phyloP scores from a whole-genome alignment of 23 red algal genomes.

The Rhodosorus marinus region DNA sequence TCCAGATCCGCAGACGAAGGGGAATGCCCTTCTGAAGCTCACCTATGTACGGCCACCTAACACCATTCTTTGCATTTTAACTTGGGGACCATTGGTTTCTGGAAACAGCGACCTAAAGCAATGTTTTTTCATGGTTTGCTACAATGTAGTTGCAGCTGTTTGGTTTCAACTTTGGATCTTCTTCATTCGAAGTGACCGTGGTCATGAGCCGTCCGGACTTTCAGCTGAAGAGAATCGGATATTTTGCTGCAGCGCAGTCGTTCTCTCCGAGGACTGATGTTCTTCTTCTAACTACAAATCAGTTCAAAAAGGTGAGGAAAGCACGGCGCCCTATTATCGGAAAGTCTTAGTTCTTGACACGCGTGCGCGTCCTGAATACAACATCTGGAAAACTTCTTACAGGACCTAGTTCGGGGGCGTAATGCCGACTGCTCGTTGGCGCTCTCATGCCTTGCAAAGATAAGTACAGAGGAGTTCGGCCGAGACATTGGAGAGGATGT shows the following conservation, averaged over 20 bases:
- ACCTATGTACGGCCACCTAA: slow-evolving; percentile 44
- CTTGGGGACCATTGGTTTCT: background rate
- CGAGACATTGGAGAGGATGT: slow-evolving; percentile 60
- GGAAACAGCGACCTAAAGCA: background rate
- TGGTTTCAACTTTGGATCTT: slow-evolving; percentile 19
- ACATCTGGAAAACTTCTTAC: background rate
- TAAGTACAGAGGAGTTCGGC: slow-evolving; percentile 59
- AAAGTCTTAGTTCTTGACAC: background rate
- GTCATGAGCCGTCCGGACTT: slow-evolving; percentile 66
- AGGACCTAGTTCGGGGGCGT: slow-evolving; percentile 55
- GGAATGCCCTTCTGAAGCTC: slow-evolving; percentile 69
- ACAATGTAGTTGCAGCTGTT: slow-evolving; percentile 57
- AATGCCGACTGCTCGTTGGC: slow-evolving; percentile 60
- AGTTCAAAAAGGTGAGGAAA: slow-evolving; percentile 54
- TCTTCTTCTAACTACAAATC: slow-evolving; percentile 74
- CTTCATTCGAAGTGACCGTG: slow-evolving; percentile 70
- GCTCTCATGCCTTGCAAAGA: slow-evolving; percentile 46
- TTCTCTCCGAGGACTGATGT: slow-evolving; percentile 67
- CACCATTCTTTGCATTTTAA: background rate
- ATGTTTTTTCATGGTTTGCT: background rate
- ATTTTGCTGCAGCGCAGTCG: slow-evolving; percentile 68
- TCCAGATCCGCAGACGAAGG: slow-evolving; percentile 44
- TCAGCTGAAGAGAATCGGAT: slow-evolving; percentile 67
- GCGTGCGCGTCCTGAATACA: no score
- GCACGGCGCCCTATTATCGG: background rate